A percentile compares a stretch with the other conserved stretches of the same genome.
phyloP scores from a whole-genome alignment of 768 basidiomycete genomes.

The Amylocystis lapponica region DNA sequence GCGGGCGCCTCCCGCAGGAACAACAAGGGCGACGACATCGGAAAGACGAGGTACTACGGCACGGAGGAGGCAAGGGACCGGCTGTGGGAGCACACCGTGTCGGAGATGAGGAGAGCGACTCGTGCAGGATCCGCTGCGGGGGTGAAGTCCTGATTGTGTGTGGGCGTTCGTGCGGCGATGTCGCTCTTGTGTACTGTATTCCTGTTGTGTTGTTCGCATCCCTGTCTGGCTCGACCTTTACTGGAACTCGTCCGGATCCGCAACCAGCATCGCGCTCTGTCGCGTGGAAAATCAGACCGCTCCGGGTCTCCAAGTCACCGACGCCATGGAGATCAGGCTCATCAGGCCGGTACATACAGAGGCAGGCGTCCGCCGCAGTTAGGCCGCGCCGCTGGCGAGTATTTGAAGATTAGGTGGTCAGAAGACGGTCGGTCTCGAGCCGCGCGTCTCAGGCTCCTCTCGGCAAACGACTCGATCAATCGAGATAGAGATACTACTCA shows the following conservation, averaged over 20 bases:
- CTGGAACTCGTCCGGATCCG: not conserved
- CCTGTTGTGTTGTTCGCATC: not conserved
- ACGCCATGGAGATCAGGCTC: no score
- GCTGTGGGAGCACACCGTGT: conserved; percentile 16
- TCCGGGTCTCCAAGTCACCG: no score
- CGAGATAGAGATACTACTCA: no score
- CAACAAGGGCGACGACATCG: conserved; percentile 14
- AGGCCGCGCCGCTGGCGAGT: no score
- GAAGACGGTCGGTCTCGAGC: no score
- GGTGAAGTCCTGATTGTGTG: not conserved
- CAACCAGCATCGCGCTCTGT: no score
- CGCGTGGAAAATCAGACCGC: not conserved
- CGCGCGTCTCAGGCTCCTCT: no score
- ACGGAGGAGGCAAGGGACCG: conserved; percentile 10
- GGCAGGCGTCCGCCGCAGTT: no score
- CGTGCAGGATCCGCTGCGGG: not conserved
- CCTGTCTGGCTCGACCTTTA: not conserved
- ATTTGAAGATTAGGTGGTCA: no score
- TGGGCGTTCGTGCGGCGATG: not conserved
- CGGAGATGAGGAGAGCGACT: conserved; percentile 9
- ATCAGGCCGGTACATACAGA: no score
- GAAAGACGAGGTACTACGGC: conserved; percentile 7
- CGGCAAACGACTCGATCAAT: no score
- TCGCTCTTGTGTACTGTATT: not conserved
- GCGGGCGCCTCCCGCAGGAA: conserved; percentile 5